Evolutionary conservation across 1,139 yeast genomes (phyloP).

Genomic region (Hansenula sp.): DNA sequence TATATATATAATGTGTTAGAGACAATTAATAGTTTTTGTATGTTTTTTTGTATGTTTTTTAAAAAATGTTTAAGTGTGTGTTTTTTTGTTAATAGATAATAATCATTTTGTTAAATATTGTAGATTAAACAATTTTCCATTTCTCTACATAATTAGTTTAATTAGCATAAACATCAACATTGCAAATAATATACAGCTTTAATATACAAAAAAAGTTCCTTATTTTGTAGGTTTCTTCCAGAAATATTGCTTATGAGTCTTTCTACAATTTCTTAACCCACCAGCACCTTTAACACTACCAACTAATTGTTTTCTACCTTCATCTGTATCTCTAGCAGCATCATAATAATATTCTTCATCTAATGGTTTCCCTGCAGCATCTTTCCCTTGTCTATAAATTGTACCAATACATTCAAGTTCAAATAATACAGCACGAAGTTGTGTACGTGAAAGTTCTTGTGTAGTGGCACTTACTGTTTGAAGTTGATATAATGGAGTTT

Average conservation of each 20-base stretch:
- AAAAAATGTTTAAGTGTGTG: no score
- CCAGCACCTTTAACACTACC: constrained; percentile 75
- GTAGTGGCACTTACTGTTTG: constrained; percentile 53
- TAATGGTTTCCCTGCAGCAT: constrained; percentile 91
- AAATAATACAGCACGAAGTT: constrained; percentile 37
- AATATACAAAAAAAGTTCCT: neutral
- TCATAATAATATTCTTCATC: constrained; percentile 92
- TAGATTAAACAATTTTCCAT: no score
- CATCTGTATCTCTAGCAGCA: constrained; percentile 75
- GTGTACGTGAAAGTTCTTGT: constrained; percentile 38
- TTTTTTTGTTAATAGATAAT: no score
- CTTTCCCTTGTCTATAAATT: constrained; percentile 84
- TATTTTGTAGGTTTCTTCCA: constrained; percentile 62
- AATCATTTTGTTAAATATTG: no score
- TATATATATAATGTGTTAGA: neutral
- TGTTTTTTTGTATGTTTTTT: neutral
- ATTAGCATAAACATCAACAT: no score
- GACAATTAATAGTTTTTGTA: neutral
- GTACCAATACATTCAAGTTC: constrained; percentile 62
- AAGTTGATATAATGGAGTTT: constrained; percentile 74
- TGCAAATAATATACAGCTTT: neutral
- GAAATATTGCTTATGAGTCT: constrained; percentile 87
- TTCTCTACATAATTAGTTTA: no score
- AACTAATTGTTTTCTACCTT: constrained; percentile 64
- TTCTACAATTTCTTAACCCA: constrained; percentile 84